These are phyloP conservation scores for Arabidopsis thaliana DNA, from an alignment of 345 rosid genomes.

Conservation along the genomic window TAIR10.1 NC_003074.8:5775501-5776000, in stretches of 20 bases:
- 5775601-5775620: conserved; percentile 18
- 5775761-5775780: too few relatives aligned
- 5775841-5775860: background rate
- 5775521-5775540: conserved; percentile 1
- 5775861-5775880: too few relatives aligned
- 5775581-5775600: background rate
- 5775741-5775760: too few relatives aligned
- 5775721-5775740: too few relatives aligned
- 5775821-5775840: background rate
- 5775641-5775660: conserved; percentile 31
- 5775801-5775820: too few relatives aligned
- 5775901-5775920: background rate
- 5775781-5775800: too few relatives aligned
- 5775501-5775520: conserved; percentile 8
- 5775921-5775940: background rate
- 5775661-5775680: conserved; percentile 24
- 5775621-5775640: conserved; percentile 28
- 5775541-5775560: conserved; percentile 23
- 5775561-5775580: conserved; percentile 27
- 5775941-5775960: background rate
- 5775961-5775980: background rate
- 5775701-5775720: too few relatives aligned
- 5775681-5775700: background rate
- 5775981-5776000: background rate
- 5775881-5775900: background rate